Base-by-base conservation (phyloP, 352 stramenopile species). In the Pythium rhizo-oryzae region DNA sequence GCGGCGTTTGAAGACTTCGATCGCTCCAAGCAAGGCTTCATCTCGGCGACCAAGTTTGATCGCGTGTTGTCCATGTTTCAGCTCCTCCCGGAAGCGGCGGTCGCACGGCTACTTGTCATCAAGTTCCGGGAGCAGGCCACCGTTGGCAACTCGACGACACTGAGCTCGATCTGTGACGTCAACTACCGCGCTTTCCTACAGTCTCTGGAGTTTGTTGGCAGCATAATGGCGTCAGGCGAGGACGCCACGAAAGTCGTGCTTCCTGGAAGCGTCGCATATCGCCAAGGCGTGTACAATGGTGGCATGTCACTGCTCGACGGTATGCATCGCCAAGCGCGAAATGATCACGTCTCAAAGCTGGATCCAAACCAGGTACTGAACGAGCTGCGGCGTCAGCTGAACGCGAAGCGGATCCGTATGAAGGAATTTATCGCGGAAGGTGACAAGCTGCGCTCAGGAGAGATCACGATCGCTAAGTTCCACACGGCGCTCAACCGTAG, bases 381-480 rank as follows among this genome's bases (percentile, higher is more conserved):
- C 6, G 84, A 94, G 18, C 35, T 95, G 24, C 76, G 79, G 18
- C 82, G 80, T 13, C 87, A 95, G 62, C 52, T 93, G 0, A 82
- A 71, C 43, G 51, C 75, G 9, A 88, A 87, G 44, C 85, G 87
- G 3, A 84, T 95, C 39, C 85, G 87, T 11, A 77, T 95, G 63
- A 95, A 94, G 69, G 85, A 95, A 56, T 95, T 95, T 54, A 75
- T 95, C 24, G 72, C 77, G 1, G 87, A 95, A 61, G 85, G 85
- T 12, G 87, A 94, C 69, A 93, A 93, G 33, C 64, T 95, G 50
- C 85, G 87, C 1, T 88, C 84, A 0, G 87, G 87, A 1, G 87
- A 94, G 65, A 91, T 95, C 75, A 91, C 85, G 5, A 61, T 94
- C 18, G 82, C 87, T 30, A 95, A 95, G 69, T 94, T 95, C 67